Conservation (phyloP, 495 filamentous ascomycete species). For the Daldinia loculata region DNA sequence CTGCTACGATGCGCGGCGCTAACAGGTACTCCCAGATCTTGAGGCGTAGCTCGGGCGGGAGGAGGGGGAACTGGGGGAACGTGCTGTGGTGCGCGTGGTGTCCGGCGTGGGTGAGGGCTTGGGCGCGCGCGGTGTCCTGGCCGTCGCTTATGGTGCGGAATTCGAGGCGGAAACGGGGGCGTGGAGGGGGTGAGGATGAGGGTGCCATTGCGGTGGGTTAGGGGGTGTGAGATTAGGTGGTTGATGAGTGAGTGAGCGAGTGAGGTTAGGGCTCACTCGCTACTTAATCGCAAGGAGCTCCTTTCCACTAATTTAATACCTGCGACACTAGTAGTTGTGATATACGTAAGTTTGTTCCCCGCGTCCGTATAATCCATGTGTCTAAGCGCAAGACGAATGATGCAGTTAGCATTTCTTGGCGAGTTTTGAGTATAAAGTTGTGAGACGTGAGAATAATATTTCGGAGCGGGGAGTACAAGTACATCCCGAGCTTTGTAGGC, state of each 20-base stretch:
- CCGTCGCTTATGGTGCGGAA: slow-evolving; percentile 52
- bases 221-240: not conserved
- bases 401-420: not conserved
- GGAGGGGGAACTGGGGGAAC: slow-evolving; percentile 51
- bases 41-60: slow-evolving; percentile 58
- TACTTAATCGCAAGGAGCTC: too few species aligned
- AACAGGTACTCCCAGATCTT: slow-evolving; percentile 55
- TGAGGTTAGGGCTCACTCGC: too few species aligned
- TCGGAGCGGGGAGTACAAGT: slow-evolving; percentile 3
- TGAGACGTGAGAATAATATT: slow-evolving; percentile 6
- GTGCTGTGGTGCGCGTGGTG: slow-evolving; percentile 1
- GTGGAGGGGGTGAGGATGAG: not conserved
- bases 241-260: not conserved
- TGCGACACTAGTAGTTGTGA: too few species aligned
- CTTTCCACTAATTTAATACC: too few species aligned
- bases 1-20: slow-evolving; percentile 50
- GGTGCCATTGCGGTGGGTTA: not conserved
- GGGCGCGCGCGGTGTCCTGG: slow-evolving; percentile 32
- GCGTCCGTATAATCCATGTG: too few species aligned
- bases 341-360: too few species aligned
- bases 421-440: not conserved
- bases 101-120: slow-evolving; percentile 23
- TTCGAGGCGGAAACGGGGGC: slow-evolving; percentile 47
- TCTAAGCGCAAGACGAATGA: not conserved
- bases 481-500: not conserved